Base-by-base conservation (phyloP, 768 basidiomycete genomes). In the Phanerochaete sordida region DNA sequence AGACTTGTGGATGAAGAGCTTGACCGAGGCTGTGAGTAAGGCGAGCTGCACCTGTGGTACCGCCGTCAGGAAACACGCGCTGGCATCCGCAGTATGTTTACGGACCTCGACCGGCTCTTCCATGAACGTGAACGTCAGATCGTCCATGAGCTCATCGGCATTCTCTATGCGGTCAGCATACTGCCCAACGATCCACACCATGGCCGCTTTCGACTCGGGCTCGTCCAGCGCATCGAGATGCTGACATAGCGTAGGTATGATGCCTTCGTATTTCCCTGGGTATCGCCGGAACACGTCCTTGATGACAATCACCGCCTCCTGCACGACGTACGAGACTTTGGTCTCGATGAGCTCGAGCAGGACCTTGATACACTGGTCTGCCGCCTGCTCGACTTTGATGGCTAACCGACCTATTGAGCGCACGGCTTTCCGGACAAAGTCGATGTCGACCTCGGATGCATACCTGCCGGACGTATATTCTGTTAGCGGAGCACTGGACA, bases 161-260 rank as follows among this genome's bases (percentile, higher is more conserved):
- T 98, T 98, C 64, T 97, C 93, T 60, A 99, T 98, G 66, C 88
- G 83, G 72, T 98, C 85, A 31, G 97, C 91, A 68, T 94, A 98
- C 75, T 99, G 94, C 0, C 97, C 97, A 35, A 98, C 76, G 68
- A 98, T 93, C 97, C 97, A 99, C 31, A 99, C 84, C 86, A 99
- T 97, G 11, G 95, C 89, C 2, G 96, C 90, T 70, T 98, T 98
- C 23, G 95, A 88, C 74, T 99, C 97, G 0, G 97, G 90, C 69
- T 98, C 97, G 66, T 98, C 96, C 51, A 98, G 75, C 9, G 83
- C 81, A 71, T 98, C 95, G 45, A 98, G 80, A 70, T 97, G 88
- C 70, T 93, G 90, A 72, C 96, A 98, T 21, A 99, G 79, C 15
- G 81, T 93, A 0, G 93, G 94, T 57, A 99, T 98, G 66, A 98